Base-by-base conservation (phyloP, 192 early-diverging fungal species). In the Haplosporangium gracile region DNA sequence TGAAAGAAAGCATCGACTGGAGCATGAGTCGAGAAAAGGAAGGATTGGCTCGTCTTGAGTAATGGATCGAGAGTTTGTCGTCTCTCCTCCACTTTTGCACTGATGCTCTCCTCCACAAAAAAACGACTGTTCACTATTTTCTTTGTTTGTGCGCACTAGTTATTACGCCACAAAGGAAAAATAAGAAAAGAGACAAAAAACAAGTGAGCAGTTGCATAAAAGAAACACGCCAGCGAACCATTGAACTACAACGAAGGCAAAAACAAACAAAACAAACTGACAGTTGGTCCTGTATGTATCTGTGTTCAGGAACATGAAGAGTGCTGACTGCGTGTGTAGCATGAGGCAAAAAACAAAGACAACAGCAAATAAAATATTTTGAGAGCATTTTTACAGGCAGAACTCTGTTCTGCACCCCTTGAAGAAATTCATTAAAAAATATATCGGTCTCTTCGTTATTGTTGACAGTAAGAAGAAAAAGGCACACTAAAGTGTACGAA, bases 321-420 rank as follows among this genome's bases (percentile, higher is more conserved):
- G n/a, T 51, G 18, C 49, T 45, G 20, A 51, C 18, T 51, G 49
- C 16, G 18, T 22, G 5, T 51, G 55, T 26, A 60, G n/a, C 60
- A 65, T 65, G 60, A 65, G 60, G 29, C 60, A 65, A 65, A n/a
- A 60, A 60, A 60, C 60, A 65, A 65, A 65, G 49, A 22, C 49
- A 51, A 51, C 18, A 5, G 49, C 49, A 51, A 51, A 22, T 51
- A 51, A 65, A 65, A 65, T 32, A 65, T 57, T 8, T 26, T 65
- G 70, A 71, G 70, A 38, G 34, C 70, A 18, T 38, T 71, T 40
- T 42, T 51, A 5, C 15, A 51, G 10, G 6, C 49, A 51, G 5
- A 29, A 29, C 60, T 65, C 60, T 34, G 22, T 57, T 57, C 55
- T 65, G 60, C 60, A 26, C 26, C 26, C 60, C n/a, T 26, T 24